These are phyloP conservation scores for Ophiocordyceps camponoti-leonardi DNA, from an alignment of 2,329 filamentous ascomycete species.

Conservation along the genomic window DNA sequence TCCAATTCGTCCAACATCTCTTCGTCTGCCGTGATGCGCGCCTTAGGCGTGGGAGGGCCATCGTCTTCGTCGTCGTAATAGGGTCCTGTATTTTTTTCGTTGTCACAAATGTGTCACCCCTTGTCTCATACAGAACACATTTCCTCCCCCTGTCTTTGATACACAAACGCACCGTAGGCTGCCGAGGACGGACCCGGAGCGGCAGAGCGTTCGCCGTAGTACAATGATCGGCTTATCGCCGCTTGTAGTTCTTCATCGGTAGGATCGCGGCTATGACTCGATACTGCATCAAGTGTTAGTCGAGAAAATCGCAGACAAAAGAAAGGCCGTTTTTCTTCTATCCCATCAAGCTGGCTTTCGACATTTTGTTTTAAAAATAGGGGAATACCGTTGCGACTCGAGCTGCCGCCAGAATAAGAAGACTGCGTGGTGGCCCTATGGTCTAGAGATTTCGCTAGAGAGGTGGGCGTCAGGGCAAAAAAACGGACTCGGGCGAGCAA, in stretches of 20 bases:
- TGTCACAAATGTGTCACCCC: no score
- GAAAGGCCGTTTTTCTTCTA: neutral
- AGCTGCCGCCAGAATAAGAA: neutral
- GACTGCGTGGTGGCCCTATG: neutral
- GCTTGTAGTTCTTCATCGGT: slow-evolving; percentile 6
- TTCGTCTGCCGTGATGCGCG: slow-evolving; percentile 2
- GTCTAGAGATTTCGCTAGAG: neutral
- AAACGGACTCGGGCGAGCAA: neutral
- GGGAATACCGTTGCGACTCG: neutral
- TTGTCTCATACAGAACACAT: no score
- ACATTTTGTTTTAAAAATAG: neutral
- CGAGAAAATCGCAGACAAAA: neutral
- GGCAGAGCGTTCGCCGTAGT: slow-evolving; percentile 4
- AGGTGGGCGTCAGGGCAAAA: no score
- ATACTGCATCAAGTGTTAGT: neutral
- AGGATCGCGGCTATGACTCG: slow-evolving; percentile 1
- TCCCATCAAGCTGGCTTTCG: no score
- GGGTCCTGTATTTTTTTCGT: slow-evolving; percentile 1
- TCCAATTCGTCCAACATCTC: slow-evolving; percentile 13
- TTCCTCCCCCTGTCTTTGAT: no score
- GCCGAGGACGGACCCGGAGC: slow-evolving; percentile 5
- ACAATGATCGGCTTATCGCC: slow-evolving; percentile 4
- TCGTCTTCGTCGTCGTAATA: slow-evolving; percentile 12
- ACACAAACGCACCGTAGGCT: slow-evolving; percentile 6
- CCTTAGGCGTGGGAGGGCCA: slow-evolving; percentile 7